Base-by-base conservation (phyloP, 495 filamentous ascomycete species). In the Aspergillus sclerotioniger region DNA sequence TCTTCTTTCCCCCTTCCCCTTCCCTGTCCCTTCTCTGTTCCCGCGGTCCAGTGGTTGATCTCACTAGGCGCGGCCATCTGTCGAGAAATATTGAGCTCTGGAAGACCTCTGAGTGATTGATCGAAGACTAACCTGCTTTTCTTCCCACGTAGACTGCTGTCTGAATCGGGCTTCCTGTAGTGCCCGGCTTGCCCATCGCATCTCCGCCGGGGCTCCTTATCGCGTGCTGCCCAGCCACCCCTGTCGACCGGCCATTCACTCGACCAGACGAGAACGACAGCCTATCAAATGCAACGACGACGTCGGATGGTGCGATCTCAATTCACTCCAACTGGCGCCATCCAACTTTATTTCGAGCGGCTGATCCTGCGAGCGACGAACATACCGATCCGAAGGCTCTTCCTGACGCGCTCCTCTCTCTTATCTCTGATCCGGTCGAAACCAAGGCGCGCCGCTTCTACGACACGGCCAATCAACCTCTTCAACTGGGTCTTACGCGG, bases 141-240 rank as follows among this genome's bases (percentile, higher is more conserved):
- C 53, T 68, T 61, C 44, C 35, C 37, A 59, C 73, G 72, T 77
- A 90, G 87, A 76, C 79, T 90, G 60, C 77, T 90, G 49, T 87
- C 85, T 59, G 87, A 90, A 75, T 90, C 87, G 59, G 87, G 87
- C 67, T 90, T 90, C 77, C 76, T 90, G 70, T 89, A 83, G 80
- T 41, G 37, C 37, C 37, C 3, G 13, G 2, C 13, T n/a, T 15
- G n/a, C 17, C 17, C 20, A 16, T 31, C 47, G 25, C 46, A 33
- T 48, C 32, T 59, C 51, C 51, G 51, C 50, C 57, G 57, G 51
- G 47, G 55, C 55, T 21, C 31, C 47, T 32, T 32, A 32, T 50
- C 47, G 47, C 25, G 47, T n/a, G 37, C 37, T n/a, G 37, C 37
- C 33, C 37, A 41, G 37, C 37, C 37, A 41, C 37, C n/a, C 12